phyloP scores from a whole-genome alignment of 352 stramenopile species.

The Globisporangium ultimum region DNA sequence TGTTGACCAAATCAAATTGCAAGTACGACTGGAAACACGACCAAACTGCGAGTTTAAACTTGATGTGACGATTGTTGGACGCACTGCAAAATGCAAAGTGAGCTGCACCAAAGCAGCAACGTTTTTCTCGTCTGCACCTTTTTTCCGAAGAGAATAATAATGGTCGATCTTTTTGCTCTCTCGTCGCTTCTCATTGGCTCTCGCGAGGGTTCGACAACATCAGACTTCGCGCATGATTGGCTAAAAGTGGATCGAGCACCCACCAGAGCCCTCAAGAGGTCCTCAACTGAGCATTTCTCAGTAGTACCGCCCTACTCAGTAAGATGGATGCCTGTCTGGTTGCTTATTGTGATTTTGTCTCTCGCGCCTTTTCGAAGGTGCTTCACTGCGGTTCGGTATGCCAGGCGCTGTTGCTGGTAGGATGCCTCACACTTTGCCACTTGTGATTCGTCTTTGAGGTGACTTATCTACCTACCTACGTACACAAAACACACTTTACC shows the following conservation, averaged over 20 bases:
- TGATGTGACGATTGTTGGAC: background rate
- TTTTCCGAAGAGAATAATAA: background rate
- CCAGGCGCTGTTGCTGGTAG: background rate
- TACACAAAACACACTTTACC: background rate
- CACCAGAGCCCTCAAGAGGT: no score
- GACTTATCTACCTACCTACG: no score
- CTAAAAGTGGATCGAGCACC: background rate
- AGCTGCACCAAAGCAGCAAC: background rate
- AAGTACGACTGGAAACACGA: background rate
- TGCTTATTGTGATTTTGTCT: background rate
- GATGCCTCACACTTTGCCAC: background rate
- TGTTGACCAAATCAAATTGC: background rate
- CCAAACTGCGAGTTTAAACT: no score
- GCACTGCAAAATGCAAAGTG: background rate
- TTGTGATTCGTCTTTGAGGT: no score
- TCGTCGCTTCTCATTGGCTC: background rate
- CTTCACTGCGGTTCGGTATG: background rate
- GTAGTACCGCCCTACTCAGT: no score
- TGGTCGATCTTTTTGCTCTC: constrained; percentile 3
- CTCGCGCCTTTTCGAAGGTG: background rate
- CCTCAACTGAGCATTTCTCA: no score
- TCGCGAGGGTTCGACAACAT: no score
- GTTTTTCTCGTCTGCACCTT: background rate
- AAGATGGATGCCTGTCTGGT: no score
- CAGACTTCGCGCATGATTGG: background rate